phyloP scores from a whole-genome alignment of 192 early-diverging fungal genomes.

The Coemansia sp. region DNA sequence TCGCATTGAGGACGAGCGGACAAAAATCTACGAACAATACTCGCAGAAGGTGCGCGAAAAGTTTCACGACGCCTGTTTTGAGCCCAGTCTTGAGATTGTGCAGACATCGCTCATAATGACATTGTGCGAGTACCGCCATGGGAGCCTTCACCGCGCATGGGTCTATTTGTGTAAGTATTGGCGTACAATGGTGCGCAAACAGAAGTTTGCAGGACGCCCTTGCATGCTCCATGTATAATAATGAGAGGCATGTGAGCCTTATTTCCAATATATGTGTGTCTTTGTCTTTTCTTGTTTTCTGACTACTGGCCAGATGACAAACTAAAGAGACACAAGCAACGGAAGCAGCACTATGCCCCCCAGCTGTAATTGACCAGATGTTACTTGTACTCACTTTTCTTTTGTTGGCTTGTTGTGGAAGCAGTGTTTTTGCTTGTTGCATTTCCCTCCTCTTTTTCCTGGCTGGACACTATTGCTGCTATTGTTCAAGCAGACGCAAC shows the following conservation, averaged over 20 bases:
- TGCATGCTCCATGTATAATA: conserved; percentile 14
- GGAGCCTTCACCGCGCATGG: conserved; percentile 51
- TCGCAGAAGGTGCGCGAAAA: conserved; percentile 52
- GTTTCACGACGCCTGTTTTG: conserved; percentile 55
- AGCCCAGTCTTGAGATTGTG: conserved; percentile 53
- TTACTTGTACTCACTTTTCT: too few species aligned
- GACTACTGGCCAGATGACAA: not conserved
- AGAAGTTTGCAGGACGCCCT: not conserved
- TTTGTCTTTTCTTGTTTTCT: not conserved
- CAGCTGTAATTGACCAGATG: too few species aligned
- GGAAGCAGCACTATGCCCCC: too few species aligned
- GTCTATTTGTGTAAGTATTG: conserved; percentile 55
- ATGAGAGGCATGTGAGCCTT: conserved; percentile 8
- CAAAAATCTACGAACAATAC: conserved; percentile 40
- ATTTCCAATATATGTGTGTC: conserved; percentile 2
- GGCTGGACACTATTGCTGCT: too few species aligned
- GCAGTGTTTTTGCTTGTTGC: too few species aligned
- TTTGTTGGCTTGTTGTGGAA: too few species aligned
- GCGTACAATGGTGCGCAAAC: not conserved
- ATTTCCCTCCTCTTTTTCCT: too few species aligned
- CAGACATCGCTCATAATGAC: conserved; percentile 57
- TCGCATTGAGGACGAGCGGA: conserved; percentile 53
- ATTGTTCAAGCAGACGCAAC: not conserved
- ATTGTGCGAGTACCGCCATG: conserved; percentile 55
- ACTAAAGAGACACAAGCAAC: too few species aligned